Percentiles rank a stretch among this genome's conserved stretches.
Evolutionary conservation across 768 basidiomycete genomes (phyloP).

Genomic region (Russula lepida): DNA sequence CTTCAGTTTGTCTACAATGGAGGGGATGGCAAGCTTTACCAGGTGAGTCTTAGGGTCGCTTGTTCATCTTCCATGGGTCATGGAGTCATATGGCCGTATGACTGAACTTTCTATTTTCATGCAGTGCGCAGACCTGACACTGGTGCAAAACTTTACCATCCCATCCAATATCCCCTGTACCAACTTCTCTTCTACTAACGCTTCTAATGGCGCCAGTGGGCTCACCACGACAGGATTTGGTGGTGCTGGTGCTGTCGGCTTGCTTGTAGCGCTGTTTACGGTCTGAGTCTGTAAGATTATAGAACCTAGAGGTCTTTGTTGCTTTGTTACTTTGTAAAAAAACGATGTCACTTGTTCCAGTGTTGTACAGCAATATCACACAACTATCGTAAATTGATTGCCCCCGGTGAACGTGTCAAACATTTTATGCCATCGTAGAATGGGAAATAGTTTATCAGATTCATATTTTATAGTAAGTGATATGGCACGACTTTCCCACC

Average conservation of each 20-base stretch:
- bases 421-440: too few relatives aligned
- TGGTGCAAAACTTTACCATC: slow-evolving; percentile 45
- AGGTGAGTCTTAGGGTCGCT: slow-evolving; percentile 35
- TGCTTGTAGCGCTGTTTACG: neutral
- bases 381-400: too few relatives aligned
- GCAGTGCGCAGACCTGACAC: slow-evolving; percentile 73
- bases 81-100: too few relatives aligned
- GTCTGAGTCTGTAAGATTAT: too few relatives aligned
- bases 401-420: too few relatives aligned
- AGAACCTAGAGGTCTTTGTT: too few relatives aligned
- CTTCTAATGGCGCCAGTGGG: neutral
- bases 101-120: neutral
- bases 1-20: slow-evolving; percentile 60
- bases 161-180: slow-evolving; percentile 36
- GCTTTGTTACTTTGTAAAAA: too few relatives aligned
- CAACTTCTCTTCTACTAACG: slow-evolving; percentile 24
- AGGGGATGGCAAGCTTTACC: slow-evolving; percentile 65
- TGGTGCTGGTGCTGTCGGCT: neutral
- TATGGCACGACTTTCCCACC: too few relatives aligned
- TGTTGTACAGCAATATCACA: too few relatives aligned
- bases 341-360: too few relatives aligned
- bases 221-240: neutral
- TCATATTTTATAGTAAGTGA: too few relatives aligned
- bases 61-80: neutral
- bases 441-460: too few relatives aligned